A percentile compares a stretch with the other conserved stretches of the same genome.
Conservation (phyloP, 2,329 filamentous ascomycete genomes). For the Apiospora pterosperma region DNA sequence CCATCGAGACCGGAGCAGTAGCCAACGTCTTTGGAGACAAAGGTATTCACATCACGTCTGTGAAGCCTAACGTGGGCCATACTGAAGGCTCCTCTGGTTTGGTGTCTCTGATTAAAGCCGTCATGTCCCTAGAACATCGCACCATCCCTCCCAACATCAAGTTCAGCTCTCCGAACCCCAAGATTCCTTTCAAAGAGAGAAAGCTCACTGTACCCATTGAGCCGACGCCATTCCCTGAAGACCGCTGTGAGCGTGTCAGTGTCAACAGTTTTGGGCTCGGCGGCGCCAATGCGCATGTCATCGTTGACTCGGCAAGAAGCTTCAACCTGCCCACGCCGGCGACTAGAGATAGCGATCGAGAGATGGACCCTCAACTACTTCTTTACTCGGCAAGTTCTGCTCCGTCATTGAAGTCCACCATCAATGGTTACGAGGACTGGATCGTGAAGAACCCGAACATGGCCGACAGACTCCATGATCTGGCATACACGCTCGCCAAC, state of each 20-base stretch:
- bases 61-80: slow-evolving; percentile 8
- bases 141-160: neutral
- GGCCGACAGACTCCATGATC: slow-evolving; percentile 11
- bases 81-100: neutral
- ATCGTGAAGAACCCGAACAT: slow-evolving; percentile 13
- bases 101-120: neutral
- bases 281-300: slow-evolving; percentile 12
- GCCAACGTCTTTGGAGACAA: slow-evolving; percentile 13
- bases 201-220: neutral
- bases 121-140: neutral
- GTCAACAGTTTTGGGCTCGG: slow-evolving; percentile 6
- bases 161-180: neutral
- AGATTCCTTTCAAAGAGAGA: neutral
- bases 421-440: too few relatives aligned
- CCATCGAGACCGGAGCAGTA: slow-evolving; percentile 18
- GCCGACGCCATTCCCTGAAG: neutral
- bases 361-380: too few relatives aligned
- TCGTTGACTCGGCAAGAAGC: too few relatives aligned
- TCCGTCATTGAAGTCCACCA: slow-evolving; percentile 17
- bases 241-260: neutral
- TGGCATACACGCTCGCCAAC: slow-evolving; percentile 13
- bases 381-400: too few relatives aligned
- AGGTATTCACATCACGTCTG: slow-evolving; percentile 15
- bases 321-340: neutral
- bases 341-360: slow-evolving; percentile 3